phyloP scores from a whole-genome alignment of 176 grass and related monocot genomes.

The Oryza officinalis region DNA sequence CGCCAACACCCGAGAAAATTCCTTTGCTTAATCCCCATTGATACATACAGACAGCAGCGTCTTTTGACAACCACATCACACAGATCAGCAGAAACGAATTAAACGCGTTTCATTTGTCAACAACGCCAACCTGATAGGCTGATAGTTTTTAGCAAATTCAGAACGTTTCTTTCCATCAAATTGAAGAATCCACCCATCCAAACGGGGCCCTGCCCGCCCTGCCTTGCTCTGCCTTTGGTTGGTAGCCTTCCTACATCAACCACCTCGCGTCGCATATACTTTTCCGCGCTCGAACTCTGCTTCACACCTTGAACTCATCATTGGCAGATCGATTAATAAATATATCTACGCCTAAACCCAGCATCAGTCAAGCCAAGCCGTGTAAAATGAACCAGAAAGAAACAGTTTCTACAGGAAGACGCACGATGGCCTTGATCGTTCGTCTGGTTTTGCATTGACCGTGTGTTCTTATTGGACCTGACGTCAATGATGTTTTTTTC shows the following conservation, averaged over 20 bases:
- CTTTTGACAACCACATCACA: not conserved
- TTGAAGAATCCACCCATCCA: not conserved
- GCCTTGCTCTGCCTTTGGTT: not conserved
- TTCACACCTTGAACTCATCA: not conserved
- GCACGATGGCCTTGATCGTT: no score
- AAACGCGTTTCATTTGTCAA: conserved; percentile 33
- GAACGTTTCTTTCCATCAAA: conserved; percentile 41
- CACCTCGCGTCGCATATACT: not conserved
- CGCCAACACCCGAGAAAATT: not conserved
- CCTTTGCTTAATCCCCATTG: not conserved
- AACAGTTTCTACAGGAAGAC: not conserved
- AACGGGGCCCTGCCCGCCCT: not conserved
- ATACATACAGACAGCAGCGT: not conserved
- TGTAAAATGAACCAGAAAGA: not conserved
- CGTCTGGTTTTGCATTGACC: no score
- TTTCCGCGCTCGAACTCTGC: not conserved
- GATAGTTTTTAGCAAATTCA: not conserved
- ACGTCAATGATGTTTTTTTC: not conserved
- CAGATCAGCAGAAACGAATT: not conserved
- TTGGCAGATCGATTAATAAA: not conserved
- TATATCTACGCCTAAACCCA: not conserved
- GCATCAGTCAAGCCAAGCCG: not conserved
- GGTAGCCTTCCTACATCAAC: conserved; percentile 25
- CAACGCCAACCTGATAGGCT: not conserved
- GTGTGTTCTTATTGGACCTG: no score